Conservation (phyloP, 2,329 filamentous ascomycete species). For the Diplodia scrobiculata region DNA sequence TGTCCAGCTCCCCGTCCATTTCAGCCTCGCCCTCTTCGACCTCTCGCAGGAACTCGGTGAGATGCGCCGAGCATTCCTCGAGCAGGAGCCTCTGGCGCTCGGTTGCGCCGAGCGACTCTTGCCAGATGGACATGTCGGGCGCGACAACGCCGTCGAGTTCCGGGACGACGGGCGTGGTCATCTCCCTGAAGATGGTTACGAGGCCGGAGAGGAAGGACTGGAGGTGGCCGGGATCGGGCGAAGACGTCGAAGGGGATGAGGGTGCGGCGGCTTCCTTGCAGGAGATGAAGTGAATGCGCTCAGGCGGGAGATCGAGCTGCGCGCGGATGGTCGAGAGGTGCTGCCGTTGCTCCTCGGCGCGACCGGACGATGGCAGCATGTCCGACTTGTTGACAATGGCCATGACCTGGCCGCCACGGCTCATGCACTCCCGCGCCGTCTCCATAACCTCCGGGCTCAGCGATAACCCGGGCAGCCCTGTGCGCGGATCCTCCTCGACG, state of each 20-base stretch:
- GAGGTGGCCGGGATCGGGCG: slow-evolving; percentile 64
- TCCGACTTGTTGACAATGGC: slow-evolving; percentile 65
- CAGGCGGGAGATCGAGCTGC: slow-evolving; percentile 35
- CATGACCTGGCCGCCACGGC: slow-evolving; percentile 57
- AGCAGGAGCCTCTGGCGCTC: slow-evolving; percentile 85
- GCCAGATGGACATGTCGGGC: slow-evolving; percentile 66
- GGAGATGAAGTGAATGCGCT: slow-evolving; percentile 67
- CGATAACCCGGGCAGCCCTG: slow-evolving; percentile 38
- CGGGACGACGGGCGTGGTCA: slow-evolving; percentile 62
- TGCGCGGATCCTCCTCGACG: slow-evolving; percentile 56
- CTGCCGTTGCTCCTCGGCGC: slow-evolving; percentile 31
- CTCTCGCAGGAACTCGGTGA: slow-evolving; percentile 71
- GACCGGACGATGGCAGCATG: slow-evolving; percentile 46
- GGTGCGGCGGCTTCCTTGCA: slow-evolving; percentile 62
- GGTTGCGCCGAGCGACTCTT: slow-evolving; percentile 86
- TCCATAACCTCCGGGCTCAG: slow-evolving; percentile 61
- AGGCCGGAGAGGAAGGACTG: slow-evolving; percentile 69
- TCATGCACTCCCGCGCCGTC: slow-evolving; percentile 55
- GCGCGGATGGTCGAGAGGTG: slow-evolving; percentile 31
- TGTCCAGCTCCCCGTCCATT: slow-evolving; percentile 63
- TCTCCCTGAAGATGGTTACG: slow-evolving; percentile 65
- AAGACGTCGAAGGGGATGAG: neutral
- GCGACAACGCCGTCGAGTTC: slow-evolving; percentile 36
- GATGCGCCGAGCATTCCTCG: slow-evolving; percentile 67
- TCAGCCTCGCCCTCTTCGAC: slow-evolving; percentile 43